Conservation (phyloP, 345 rosid species). For the Aquilaria sinensis region DNA sequence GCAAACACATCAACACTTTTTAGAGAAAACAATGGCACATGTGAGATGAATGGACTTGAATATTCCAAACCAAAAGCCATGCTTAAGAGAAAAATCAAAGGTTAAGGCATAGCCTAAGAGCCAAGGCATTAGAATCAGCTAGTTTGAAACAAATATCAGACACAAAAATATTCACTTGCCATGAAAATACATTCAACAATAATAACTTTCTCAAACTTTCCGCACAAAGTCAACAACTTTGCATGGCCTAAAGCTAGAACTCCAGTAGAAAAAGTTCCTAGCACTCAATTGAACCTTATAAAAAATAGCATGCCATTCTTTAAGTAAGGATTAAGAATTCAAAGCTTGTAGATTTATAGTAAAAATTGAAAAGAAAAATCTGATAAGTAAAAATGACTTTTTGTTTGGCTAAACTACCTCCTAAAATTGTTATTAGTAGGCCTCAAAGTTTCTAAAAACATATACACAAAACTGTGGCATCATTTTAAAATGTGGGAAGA, state of each 20-base stretch:
- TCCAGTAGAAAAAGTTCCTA: constrained; percentile 88
- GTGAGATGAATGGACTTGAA: too few relatives aligned
- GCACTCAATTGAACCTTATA: constrained; percentile 61
- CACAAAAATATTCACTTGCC: constrained; percentile 43
- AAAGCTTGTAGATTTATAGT: too few relatives aligned
- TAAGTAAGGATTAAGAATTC: too few relatives aligned
- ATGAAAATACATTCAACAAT: constrained; percentile 57
- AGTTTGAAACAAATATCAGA: neutral
- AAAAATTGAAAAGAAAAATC: neutral
- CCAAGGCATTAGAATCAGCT: too few relatives aligned
- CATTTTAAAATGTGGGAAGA: constrained; percentile 35
- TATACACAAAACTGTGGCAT: constrained; percentile 74
- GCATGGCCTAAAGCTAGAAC: constrained; percentile 75
- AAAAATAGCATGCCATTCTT: too few relatives aligned
- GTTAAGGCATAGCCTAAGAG: too few relatives aligned
- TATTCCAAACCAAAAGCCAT: too few relatives aligned
- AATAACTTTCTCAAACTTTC: constrained; percentile 38
- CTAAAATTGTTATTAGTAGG: constrained; percentile 73
- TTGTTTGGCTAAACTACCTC: constrained; percentile 48
- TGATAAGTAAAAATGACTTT: neutral
- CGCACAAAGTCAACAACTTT: constrained; percentile 36
- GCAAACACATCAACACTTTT: neutral
- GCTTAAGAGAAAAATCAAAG: too few relatives aligned
- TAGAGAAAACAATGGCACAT: neutral
- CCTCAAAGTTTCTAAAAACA: constrained; percentile 70